Conservation (phyloP, 768 basidiomycete species). For the Chalciporus piperatus region DNA sequence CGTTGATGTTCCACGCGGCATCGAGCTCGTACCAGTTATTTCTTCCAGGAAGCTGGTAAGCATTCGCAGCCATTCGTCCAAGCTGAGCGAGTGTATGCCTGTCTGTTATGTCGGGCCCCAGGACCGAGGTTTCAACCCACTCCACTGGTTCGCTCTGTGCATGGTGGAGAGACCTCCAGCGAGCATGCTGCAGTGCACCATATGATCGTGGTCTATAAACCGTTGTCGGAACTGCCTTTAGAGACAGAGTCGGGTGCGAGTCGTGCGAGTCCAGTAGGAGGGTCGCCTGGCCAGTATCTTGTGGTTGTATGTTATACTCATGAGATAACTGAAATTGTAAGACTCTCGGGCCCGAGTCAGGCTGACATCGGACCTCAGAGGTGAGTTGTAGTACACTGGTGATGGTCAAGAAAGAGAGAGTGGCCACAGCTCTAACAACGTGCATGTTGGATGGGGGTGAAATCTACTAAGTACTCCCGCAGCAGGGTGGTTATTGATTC, state of each 20-base stretch:
- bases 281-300: conserved; percentile 2
- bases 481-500: background rate
- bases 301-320: conserved; percentile 2
- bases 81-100: conserved; percentile 77
- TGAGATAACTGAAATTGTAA: conserved; percentile 26
- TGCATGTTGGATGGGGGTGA: background rate
- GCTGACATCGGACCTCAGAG: background rate
- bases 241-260: conserved; percentile 14
- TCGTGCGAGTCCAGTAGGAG: conserved; percentile 6
- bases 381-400: background rate
- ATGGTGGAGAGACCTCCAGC: conserved; percentile 47
- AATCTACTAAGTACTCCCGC: no score
- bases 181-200: conserved; percentile 48
- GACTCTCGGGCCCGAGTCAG: background rate
- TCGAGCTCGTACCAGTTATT: conserved; percentile 84
- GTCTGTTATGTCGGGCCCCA: conserved; percentile 78
- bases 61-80: conserved; percentile 86
- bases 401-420: conserved; percentile 1
- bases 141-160: conserved; percentile 50
- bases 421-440: background rate
- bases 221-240: conserved; percentile 47
- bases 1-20: conserved; percentile 59
- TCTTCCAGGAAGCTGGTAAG: conserved; percentile 72
- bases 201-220: conserved; percentile 60
- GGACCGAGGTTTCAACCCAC: conserved; percentile 68